These are phyloP conservation scores for Terfezia boudieri DNA, from an alignment of 495 filamentous ascomycete genomes.

Conservation along the genomic window DNA sequence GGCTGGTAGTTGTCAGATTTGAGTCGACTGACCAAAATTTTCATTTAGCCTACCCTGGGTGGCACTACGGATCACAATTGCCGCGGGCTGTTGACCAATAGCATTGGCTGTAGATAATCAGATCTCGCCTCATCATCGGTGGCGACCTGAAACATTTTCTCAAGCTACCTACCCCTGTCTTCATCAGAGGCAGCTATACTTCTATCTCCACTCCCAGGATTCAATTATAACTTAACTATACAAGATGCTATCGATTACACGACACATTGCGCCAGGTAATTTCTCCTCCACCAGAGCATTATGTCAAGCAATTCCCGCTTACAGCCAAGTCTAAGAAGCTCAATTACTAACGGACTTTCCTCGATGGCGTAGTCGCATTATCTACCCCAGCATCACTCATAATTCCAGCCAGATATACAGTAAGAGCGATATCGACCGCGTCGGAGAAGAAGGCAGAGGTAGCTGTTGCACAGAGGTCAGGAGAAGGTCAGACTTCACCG, in stretches of 20 bases:
- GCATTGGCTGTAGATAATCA: too few species aligned
- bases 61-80: too few species aligned
- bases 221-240: neutral
- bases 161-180: constrained; percentile 1
- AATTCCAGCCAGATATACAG: constrained; percentile 5
- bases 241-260: constrained; percentile 15
- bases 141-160: neutral
- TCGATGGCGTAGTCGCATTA: neutral
- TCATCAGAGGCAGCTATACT: neutral
- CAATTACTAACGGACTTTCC: neutral
- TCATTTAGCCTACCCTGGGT: too few species aligned
- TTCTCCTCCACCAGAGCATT: constrained; percentile 2
- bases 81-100: too few species aligned
- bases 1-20: too few species aligned
- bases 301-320: neutral
- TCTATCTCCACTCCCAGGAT: neutral
- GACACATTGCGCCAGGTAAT: constrained; percentile 6
- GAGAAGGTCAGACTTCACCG: constrained; percentile 17
- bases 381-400: neutral
- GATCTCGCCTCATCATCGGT: too few species aligned
- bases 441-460: constrained; percentile 6
- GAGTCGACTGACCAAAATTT: too few species aligned
- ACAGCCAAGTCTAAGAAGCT: neutral
- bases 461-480: constrained; percentile 17
- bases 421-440: constrained; percentile 1